These are phyloP conservation scores for Candida sakaeoensis DNA, from an alignment of 805 yeast species.

Conservation along the genomic window DNA sequence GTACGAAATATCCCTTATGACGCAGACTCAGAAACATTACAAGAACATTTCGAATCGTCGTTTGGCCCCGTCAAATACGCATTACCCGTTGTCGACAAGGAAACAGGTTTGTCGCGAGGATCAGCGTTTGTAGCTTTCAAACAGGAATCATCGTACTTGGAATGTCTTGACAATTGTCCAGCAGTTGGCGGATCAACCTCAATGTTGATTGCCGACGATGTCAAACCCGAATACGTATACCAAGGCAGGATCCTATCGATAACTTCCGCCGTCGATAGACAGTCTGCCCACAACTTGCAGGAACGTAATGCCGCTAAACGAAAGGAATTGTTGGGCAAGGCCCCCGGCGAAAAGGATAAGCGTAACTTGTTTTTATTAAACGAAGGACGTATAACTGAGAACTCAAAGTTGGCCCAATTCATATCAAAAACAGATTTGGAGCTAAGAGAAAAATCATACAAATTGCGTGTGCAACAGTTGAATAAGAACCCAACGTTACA, in stretches of 20 bases:
- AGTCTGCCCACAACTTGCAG: constrained; percentile 69
- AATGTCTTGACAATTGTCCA: constrained; percentile 79
- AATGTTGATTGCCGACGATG: constrained; percentile 86
- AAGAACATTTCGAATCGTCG: constrained; percentile 64
- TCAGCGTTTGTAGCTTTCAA: constrained; percentile 91
- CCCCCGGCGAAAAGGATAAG: constrained; percentile 74
- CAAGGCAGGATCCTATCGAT: constrained; percentile 89
- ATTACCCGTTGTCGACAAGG: constrained; percentile 84
- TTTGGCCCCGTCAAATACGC: constrained; percentile 93
- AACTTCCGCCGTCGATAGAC: constrained; percentile 82
- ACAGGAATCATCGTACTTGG: constrained; percentile 55
- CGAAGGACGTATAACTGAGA: constrained; percentile 87
- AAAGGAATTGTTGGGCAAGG: constrained; percentile 73
- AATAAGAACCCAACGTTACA: constrained; percentile 88
- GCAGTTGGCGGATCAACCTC: constrained; percentile 50
- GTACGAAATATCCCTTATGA: constrained; percentile 94
- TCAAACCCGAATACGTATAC: constrained; percentile 80
- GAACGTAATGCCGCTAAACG: constrained; percentile 72
- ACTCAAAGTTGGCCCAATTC: constrained; percentile 70
- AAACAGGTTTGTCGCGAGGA: constrained; percentile 84
- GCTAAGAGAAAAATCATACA: constrained; percentile 81
- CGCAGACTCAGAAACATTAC: constrained; percentile 75
- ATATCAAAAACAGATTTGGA: constrained; percentile 74
- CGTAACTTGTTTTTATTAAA: constrained; percentile 83
- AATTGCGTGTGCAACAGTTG: constrained; percentile 83